phyloP scores from a whole-genome alignment of 2,329 filamentous ascomycete genomes.

The Exophiala calicioides region DNA sequence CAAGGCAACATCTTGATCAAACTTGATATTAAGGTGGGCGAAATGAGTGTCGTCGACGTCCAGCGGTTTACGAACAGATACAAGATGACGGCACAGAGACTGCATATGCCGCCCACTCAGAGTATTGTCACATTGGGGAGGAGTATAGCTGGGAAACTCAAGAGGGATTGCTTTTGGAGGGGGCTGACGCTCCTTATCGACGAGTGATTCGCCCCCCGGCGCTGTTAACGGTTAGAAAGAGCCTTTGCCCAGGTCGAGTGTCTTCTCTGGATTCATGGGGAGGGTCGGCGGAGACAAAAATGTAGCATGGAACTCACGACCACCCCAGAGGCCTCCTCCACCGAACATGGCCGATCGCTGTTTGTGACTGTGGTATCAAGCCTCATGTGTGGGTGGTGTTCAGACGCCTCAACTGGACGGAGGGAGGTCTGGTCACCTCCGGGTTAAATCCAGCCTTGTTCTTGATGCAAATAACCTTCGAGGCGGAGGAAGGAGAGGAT shows the following conservation, averaged over 20 bases:
- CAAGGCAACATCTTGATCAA: constrained; percentile 41
- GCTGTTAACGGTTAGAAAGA: constrained; percentile 13
- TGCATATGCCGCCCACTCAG: constrained; percentile 41
- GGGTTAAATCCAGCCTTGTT: no score
- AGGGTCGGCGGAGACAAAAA: no score
- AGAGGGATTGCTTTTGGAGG: constrained; percentile 53
- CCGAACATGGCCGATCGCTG: no score
- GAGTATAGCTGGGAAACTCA: constrained; percentile 53
- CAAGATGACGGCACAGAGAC: constrained; percentile 47
- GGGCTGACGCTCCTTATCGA: constrained; percentile 48
- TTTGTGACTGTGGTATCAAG: no score
- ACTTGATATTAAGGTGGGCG: constrained; percentile 43
- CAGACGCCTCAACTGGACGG: no score
- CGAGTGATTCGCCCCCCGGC: constrained; percentile 11
- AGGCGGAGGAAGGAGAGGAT: no score
- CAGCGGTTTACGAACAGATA: constrained; percentile 43
- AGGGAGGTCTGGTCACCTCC: no score
- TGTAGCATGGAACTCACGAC: no score
- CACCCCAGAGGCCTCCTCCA: no score
- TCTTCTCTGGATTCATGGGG: background rate
- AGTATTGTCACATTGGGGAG: constrained; percentile 38
- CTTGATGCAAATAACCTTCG: no score
- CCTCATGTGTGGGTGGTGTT: no score
- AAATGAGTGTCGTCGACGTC: constrained; percentile 44
- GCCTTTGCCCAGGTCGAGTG: background rate